Evolutionary conservation across 2,329 filamentous ascomycete species (phyloP).

Genomic region (Thielaviopsis populi): DNA sequence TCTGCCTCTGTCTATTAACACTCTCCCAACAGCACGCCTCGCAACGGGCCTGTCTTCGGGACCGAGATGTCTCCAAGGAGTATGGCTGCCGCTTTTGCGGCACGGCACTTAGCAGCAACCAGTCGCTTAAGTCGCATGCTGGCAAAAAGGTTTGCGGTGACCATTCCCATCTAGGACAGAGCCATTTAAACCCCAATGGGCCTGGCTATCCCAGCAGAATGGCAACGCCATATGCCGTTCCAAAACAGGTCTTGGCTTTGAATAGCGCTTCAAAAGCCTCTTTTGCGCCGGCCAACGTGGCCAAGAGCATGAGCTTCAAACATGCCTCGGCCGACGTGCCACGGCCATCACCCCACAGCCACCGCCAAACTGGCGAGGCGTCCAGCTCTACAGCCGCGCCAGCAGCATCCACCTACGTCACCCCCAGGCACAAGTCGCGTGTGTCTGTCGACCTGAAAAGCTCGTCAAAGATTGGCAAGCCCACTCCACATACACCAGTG

Average conservation of each 20-base stretch:
- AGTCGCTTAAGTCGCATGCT: slow-evolving; percentile 32
- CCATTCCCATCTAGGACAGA: slow-evolving; percentile 20
- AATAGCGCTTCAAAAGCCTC: neutral
- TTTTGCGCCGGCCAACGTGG: neutral
- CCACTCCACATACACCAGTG: neutral
- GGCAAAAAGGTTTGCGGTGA: slow-evolving; percentile 33
- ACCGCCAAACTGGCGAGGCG: neutral
- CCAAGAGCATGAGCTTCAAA: neutral
- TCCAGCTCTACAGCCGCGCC: neutral
- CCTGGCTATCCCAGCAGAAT: neutral
- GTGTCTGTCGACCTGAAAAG: neutral
- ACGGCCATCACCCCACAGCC: neutral
- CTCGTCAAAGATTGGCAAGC: neutral
- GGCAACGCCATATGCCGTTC: neutral
- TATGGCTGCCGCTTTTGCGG: slow-evolving; percentile 29
- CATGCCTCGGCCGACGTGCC: neutral
- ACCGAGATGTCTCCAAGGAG: slow-evolving; percentile 14
- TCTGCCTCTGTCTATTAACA: neutral
- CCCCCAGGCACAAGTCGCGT: neutral
- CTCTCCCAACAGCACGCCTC: slow-evolving; percentile 23
- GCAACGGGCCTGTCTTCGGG: slow-evolving; percentile 24
- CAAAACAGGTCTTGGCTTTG: neutral
- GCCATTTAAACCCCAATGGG: neutral
- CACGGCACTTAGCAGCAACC: slow-evolving; percentile 26
- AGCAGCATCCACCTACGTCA: neutral